Base-by-base conservation (phyloP, 805 yeast genomes). In the Suhomyces tanzawaensis region DNA sequence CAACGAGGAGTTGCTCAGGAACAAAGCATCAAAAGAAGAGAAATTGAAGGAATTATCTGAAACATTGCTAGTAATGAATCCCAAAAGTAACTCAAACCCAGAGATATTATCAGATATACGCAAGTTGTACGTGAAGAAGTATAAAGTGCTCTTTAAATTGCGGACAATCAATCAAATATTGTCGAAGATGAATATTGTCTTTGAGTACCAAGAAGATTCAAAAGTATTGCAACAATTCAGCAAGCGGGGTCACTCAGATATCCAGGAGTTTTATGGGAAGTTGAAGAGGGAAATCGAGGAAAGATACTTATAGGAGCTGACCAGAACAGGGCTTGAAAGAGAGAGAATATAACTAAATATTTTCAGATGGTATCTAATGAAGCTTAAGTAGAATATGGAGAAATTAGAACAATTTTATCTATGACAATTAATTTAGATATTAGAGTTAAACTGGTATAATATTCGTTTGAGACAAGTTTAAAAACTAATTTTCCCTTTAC, bases 131-230 rank as follows among this genome's bases (percentile, higher is more conserved):
- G 36, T 43, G 25, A 39, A 39, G 33, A 50, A 48, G 39, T 28
- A 39, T 15, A 32, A 34, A 25, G 26, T 40, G 16, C 41, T 55
- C 34, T 24, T 33, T 15, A 51, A 49, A 34, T 28, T 54, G 36
- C 36, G 41, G 30, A 12, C 32, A 22, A 29, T 49, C 12, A 47
- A 45, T 27, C 39, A 39, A 25, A 22, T 51, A 27, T 32, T 46
- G 24, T 16, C 42, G 2, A 39, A 36, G 21, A 36, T 51, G 36
- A 45, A 41, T 24, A 19, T 11, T n/a, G 32, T 45, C 8, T 45
- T 45, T 19, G 49, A 46, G 35, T 37, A 33, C 15, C 42, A 38
- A 21, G 49, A 40, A 29, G 47, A 46, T 24, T 36, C 37, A 7
- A 22, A 23, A 29, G 41, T 31, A n/a, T 15, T 46, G 26, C 32